Base-by-base conservation (phyloP, 805 yeast species). In the Lipomyces anomalus region DNA sequence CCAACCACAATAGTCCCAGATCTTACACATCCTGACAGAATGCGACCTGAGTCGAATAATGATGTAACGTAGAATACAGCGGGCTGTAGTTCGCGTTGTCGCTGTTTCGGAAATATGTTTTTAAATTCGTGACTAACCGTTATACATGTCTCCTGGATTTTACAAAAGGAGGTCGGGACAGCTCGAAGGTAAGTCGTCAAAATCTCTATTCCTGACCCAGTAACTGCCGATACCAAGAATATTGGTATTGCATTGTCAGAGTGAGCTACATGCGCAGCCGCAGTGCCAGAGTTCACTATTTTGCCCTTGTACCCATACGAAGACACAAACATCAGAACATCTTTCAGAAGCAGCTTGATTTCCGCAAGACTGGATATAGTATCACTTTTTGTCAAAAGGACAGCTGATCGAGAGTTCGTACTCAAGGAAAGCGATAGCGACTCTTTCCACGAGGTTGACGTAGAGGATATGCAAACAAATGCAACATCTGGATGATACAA, bases 1-100 rank as follows among this genome's bases (percentile, higher is more conserved):
- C 53, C 55, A 11, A 50, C 35, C 36, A 9, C 11, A 11, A 47
- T 20, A 18, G 47, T 26, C 3, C 54, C 54, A 18, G 50, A 24
- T 9, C 55, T 46, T 9, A 50, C 53, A 6, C 47, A 52, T 9
- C 55, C 55, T 2, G 52, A 40, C 32, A 50, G 30, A 3, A 50
- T 41, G 22, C 52, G 24, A n/a, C 55, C 55, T 16, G 49, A 40
- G 23, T 50, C 53, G 32, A 43, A 38, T 30, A 50, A 47, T 17
- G 55, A 40, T 33, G 55, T 47, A 26, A 50, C 49, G 26, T 46
- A 50, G 20, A 50, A 50, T 38, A 41, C 30, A 13, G 11, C 30
- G 11, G 30, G 30, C 30, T 26, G 30, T 13, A 13, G 9, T 13
- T 26, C 30, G n/a, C n/a, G n/a, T 9, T 26, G 13, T 9, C 30